A percentile compares a stretch with the other conserved stretches of the same genome.
These are phyloP conservation scores for Saccharomyces mikatae DNA, from an alignment of 805 yeast species.

Conservation along the genomic window DNA sequence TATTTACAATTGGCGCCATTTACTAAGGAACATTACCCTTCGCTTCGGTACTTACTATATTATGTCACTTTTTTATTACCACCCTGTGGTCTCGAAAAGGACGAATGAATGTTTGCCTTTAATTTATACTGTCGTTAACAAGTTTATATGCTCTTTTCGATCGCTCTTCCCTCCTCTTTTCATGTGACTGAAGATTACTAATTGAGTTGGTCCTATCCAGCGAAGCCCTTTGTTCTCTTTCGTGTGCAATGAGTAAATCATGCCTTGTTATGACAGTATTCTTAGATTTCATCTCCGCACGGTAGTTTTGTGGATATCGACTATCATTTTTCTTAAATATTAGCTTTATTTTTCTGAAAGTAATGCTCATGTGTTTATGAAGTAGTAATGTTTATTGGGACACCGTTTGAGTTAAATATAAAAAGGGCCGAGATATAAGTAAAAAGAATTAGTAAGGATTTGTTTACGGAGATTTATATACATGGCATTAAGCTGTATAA, in stretches of 20 bases:
- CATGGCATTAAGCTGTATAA: background rate
- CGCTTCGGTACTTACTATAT: background rate
- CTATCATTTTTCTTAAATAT: background rate
- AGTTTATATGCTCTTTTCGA: background rate
- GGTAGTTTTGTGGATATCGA: background rate
- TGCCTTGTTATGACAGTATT: slow-evolving; percentile 1
- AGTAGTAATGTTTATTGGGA: background rate
- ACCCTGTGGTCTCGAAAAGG: background rate
- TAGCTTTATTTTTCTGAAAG: background rate
- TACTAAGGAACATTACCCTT: background rate
- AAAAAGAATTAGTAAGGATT: no score
- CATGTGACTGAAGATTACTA: background rate
- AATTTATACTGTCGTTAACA: background rate
- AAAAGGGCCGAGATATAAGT: no score
- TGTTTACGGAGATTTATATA: background rate
- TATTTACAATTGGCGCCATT: no score
- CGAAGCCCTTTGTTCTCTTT: background rate
- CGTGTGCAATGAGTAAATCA: slow-evolving; percentile 2
- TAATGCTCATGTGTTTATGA: background rate
- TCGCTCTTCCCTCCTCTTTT: background rate
- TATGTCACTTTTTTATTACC: background rate
- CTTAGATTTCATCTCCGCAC: background rate
- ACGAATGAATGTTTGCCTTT: background rate
- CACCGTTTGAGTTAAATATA: background rate
- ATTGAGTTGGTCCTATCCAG: background rate